Evolutionary conservation across 2,329 filamentous ascomycete species (phyloP), one percentile per base, ranked within the genome.

Genomic region (Nemania serpens): DNA sequence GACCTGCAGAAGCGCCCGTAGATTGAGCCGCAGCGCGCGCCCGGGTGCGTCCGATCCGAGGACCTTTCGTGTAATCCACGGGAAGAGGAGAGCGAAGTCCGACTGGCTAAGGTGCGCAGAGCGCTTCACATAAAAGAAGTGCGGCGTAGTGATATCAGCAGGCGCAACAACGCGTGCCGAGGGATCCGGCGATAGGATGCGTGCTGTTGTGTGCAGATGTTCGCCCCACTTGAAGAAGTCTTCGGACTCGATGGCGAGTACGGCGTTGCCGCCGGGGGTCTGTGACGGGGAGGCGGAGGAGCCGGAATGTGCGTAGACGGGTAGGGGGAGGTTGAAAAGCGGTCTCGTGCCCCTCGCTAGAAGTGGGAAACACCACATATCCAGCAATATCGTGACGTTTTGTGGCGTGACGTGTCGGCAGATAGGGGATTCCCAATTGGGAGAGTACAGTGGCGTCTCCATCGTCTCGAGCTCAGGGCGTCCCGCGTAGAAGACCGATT

Each of bases 81-180:
- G 91, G 71, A 96, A 96, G 20, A 96, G 76, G 22, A 95, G 78
- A 37, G 90, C 92, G 68, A 95, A 96, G 71, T 96, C 92, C 18
- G 87, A 90, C 75, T 96, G 92, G 59, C 84, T 91, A 25, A 96
- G 82, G 72, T 96, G 92, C 0, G 91, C 91, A n/a, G 88, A 90
- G 46, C 84, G 79, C 13, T 81, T 73, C 2, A 91, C 87, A 73
- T 91, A 94, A 77, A 91, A 96, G 70, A 94, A 85, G 67, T 88
- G 84, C 4, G 91, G 88, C 58, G 75, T 58, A 1, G 12, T 42
- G 17, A 34, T 55, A 12, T 48, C 45, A 4, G 54, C 43, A 74
- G 81, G 69, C 1, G 75, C 71, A 1, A 85, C 81, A 0, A 73
- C 67, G 33, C 73, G 70, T 22, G 77, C 75, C 0, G 77, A 72